Conservation (phyloP, 2,329 filamentous ascomycete species). For the Macrophomina tecta region DNA sequence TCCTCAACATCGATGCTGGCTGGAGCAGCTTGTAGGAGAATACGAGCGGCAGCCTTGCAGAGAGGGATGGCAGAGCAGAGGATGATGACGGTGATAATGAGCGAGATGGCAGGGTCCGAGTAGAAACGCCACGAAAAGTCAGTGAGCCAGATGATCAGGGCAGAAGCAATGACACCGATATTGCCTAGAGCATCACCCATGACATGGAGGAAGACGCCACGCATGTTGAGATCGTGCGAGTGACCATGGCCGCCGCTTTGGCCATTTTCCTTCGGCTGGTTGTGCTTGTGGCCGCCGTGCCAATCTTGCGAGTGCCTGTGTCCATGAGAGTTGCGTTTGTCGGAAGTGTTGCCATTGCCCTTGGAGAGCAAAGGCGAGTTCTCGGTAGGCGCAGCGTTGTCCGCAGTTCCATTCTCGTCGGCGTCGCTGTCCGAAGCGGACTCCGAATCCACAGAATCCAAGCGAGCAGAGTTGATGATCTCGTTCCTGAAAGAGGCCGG, state of each 20-base stretch:
- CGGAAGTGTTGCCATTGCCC: slow-evolving; percentile 38
- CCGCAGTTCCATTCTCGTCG: slow-evolving; percentile 42
- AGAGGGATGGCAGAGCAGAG: slow-evolving; percentile 77
- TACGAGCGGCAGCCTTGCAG: slow-evolving; percentile 79
- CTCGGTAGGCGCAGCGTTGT: slow-evolving; percentile 51
- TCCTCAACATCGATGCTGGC: slow-evolving; percentile 86
- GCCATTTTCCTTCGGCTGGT: slow-evolving; percentile 68
- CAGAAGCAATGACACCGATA: slow-evolving; percentile 82
- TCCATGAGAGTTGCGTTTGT: slow-evolving; percentile 33
- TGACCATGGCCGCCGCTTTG: slow-evolving; percentile 66
- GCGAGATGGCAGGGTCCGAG: slow-evolving; percentile 87
- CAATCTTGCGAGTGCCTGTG: slow-evolving; percentile 36
- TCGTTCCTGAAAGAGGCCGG: slow-evolving; percentile 90
- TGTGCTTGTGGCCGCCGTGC: slow-evolving; percentile 81
- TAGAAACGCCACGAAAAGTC: slow-evolving; percentile 82
- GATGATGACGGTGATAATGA: slow-evolving; percentile 86
- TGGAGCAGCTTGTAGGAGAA: slow-evolving; percentile 92
- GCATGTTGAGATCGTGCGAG: slow-evolving; percentile 93
- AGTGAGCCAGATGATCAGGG: slow-evolving; percentile 89
- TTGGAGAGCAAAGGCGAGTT: slow-evolving; percentile 44
- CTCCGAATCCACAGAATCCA: slow-evolving; percentile 61
- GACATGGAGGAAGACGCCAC: slow-evolving; percentile 71
- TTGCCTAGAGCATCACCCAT: slow-evolving; percentile 87
- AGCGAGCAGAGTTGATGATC: slow-evolving; percentile 82
- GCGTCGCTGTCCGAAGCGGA: slow-evolving; percentile 61